A percentile compares a stretch with the other conserved stretches of the same genome.
These are phyloP conservation scores for Isatis lusitanica DNA, from an alignment of 441 rosid genomes.

Conservation along the genomic window DNA sequence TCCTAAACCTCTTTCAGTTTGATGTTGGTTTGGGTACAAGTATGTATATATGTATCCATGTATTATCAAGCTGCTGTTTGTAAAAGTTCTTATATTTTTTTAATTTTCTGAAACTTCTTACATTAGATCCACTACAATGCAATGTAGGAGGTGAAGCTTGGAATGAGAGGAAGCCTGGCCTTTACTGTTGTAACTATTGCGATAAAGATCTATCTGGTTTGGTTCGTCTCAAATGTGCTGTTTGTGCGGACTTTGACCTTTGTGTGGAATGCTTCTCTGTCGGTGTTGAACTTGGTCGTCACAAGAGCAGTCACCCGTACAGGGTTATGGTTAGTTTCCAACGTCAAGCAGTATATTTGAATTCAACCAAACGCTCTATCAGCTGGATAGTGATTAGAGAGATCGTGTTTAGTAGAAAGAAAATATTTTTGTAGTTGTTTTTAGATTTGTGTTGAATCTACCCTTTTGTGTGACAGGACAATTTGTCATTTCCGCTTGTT, in stretches of 20 bases:
- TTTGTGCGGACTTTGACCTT: constrained; percentile 88
- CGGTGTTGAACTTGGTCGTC: constrained; percentile 75
- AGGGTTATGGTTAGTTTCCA: constrained; percentile 77
- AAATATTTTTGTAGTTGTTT: not conserved
- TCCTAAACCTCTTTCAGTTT: not conserved
- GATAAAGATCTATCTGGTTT: constrained; percentile 76
- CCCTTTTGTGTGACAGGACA: constrained; percentile 59
- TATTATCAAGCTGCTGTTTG: constrained; percentile 2
- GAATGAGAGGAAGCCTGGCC: constrained; percentile 51
- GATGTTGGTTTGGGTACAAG: not conserved
- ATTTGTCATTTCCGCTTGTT: constrained; percentile 84
- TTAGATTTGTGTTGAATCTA: constrained; percentile 9
- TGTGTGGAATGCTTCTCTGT: constrained; percentile 86
- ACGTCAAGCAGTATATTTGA: not conserved
- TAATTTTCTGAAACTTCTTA: constrained; percentile 5
- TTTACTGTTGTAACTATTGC: constrained; percentile 90
- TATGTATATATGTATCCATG: not conserved
- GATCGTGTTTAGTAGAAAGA: not conserved
- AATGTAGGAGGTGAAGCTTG: constrained; percentile 42
- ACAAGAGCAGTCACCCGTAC: constrained; percentile 74
- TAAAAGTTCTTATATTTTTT: not conserved
- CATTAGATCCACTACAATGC: constrained; percentile 16
- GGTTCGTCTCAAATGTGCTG: constrained; percentile 81
- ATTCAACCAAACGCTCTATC: not conserved
- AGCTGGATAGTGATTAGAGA: not conserved